Percentiles rank a stretch among this genome's conserved stretches.
Conservation (phyloP, 2,329 filamentous ascomycete species). For the Fusarium continuum region DNA sequence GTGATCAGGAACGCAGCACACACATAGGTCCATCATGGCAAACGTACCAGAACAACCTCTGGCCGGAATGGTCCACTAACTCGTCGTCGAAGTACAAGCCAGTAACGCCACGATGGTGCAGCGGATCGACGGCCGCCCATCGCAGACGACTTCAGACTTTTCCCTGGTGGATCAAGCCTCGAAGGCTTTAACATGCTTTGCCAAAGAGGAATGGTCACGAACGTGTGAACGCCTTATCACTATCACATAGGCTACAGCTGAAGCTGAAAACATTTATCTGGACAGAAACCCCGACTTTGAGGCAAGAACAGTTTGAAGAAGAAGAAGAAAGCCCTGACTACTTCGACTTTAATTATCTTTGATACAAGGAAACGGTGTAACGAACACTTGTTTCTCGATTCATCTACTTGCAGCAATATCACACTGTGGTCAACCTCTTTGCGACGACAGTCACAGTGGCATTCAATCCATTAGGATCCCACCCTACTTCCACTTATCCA, state of each 20-base stretch:
- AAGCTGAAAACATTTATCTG: slow-evolving; percentile 25
- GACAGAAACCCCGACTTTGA: neutral
- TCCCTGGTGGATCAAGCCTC: slow-evolving; percentile 11
- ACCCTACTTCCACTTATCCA: neutral
- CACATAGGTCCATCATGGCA: neutral
- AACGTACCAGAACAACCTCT: slow-evolving; percentile 18
- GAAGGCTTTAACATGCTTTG: slow-evolving; percentile 6
- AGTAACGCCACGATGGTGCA: slow-evolving; percentile 13
- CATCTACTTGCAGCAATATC: neutral
- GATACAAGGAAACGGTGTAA: neutral
- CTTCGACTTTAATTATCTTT: neutral
- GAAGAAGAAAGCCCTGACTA: too few species aligned
- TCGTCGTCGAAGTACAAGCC: neutral
- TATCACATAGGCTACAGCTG: neutral
- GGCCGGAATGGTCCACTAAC: slow-evolving; percentile 19
- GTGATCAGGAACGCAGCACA: slow-evolving; percentile 15
- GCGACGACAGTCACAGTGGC: neutral
- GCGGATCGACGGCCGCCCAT: slow-evolving; percentile 4
- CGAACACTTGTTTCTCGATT: neutral
- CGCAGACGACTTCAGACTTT: slow-evolving; percentile 29
- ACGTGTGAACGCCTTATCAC: neutral
- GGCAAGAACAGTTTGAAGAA: neutral
- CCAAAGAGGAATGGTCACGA: neutral
- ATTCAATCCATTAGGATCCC: slow-evolving; percentile 1
- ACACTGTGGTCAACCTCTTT: neutral